Evolutionary conservation across 768 basidiomycete genomes (phyloP), one percentile per base, ranked within the genome.

Genomic region (Suillus subluteus): DNA sequence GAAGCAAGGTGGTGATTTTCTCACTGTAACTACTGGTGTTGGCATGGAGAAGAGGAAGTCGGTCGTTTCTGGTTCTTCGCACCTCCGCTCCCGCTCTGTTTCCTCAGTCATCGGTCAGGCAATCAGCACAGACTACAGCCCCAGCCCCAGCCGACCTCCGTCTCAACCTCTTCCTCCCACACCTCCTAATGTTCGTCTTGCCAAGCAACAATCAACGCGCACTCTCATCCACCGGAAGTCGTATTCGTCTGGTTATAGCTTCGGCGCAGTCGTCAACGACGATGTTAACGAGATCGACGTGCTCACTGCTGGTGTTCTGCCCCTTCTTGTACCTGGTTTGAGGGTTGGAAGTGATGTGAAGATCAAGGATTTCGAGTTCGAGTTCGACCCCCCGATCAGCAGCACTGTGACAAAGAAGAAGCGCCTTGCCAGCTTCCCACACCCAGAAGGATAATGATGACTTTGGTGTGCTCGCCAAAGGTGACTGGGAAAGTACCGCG

Each of bases 91-190:
- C 6, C 85, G 88, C 44, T 91, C 89, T 3, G 79, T 82, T 5
- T 82, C 88, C 2, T 88, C 88, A 9, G 72, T 84, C 65, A 81
- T 74, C 67, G 76, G 75, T 35, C 80, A 82, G 64, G 74, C 74
- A 64, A 81, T 80, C 58, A 79, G 81, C 15, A 76, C 80, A 30
- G 71, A 80, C 67, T 77, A 80, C 67, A 86, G 80, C 41, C 72
- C 71, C 62, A 61, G 77, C 71, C 87, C 87, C 62, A 61, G 77
- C 71, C 87, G 87, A 12, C 90, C 91, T 38, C 90, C 91, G 5
- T 81, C 87, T 1, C 84, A 86, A 69, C 90, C 91, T 12, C 83
- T 91, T 41, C 90, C 91, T 13, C 90, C 91, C 2, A 92, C 90
- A n/a, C 90, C 90, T 38, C 89, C 88, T 1, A 88, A 82, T 65